phyloP scores from a whole-genome alignment of 495 filamentous ascomycete genomes.

The Penicillium herquei region DNA sequence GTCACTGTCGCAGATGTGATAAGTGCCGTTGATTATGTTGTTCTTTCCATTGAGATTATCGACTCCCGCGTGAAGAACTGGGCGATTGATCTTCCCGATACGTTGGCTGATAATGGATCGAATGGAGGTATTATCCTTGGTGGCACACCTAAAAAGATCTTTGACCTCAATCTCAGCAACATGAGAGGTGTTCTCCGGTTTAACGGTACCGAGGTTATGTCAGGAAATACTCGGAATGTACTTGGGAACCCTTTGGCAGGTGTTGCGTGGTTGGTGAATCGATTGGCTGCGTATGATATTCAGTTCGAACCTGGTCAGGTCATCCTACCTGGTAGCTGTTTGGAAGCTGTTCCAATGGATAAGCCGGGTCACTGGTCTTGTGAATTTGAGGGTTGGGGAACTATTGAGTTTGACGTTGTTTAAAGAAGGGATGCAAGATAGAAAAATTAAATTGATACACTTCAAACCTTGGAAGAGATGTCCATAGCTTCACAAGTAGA shows the following conservation, averaged over 20 bases:
- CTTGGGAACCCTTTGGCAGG: constrained; percentile 21
- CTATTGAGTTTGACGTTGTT: constrained; percentile 22
- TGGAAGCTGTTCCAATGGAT: constrained; percentile 22
- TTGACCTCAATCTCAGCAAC: constrained; percentile 19
- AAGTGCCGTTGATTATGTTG: constrained; percentile 22
- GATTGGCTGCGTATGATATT: constrained; percentile 19
- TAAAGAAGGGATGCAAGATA: no score
- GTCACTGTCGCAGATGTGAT: constrained; percentile 23
- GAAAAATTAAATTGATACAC: no score
- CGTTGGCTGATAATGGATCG: constrained; percentile 22
- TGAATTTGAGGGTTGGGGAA: constrained; percentile 20
- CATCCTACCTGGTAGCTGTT: constrained; percentile 22
- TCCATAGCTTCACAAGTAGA: no score
- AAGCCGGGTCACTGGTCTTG: constrained; percentile 14
- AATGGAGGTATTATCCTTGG: constrained; percentile 20
- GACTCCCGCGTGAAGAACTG: constrained; percentile 23
- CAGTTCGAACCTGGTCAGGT: constrained; percentile 17
- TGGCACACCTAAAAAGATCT: constrained; percentile 17
- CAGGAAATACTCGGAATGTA: constrained; percentile 20
- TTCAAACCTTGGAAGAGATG: no score
- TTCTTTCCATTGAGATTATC: constrained; percentile 25
- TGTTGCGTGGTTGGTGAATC: constrained; percentile 20
- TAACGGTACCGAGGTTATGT: constrained; percentile 22
- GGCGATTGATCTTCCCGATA: constrained; percentile 24
- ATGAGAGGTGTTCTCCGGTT: constrained; percentile 13